Conservation (phyloP, 2,329 filamentous ascomycete species). For the Exophiala alcalophila region DNA sequence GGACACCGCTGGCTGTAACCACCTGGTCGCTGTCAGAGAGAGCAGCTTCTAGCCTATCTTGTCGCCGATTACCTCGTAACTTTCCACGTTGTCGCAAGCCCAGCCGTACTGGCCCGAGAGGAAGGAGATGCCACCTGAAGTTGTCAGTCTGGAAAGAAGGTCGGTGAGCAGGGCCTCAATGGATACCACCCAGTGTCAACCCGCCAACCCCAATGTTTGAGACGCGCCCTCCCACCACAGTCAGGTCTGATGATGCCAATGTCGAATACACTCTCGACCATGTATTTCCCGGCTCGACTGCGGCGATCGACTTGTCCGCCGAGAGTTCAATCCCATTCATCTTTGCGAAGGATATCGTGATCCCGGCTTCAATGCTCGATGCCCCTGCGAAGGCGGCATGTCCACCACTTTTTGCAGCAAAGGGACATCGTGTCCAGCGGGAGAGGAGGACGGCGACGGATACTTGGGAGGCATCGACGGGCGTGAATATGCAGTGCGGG, state of each 20-base stretch:
- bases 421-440: conserved; percentile 38
- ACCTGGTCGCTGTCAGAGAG: too few relatives aligned
- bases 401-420: conserved; percentile 57
- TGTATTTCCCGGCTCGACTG: conserved; percentile 36
- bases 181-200: conserved; percentile 31
- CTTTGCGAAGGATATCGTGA: conserved; percentile 36
- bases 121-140: conserved; percentile 24
- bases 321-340: conserved; percentile 34
- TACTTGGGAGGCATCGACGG: conserved; percentile 33
- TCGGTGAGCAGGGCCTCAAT: too few relatives aligned
- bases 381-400: conserved; percentile 56
- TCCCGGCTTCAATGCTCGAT: conserved; percentile 48
- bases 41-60: too few relatives aligned
- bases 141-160: too few relatives aligned
- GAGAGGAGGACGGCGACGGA: conserved; percentile 36
- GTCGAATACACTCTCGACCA: conserved; percentile 38
- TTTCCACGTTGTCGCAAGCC: conserved; percentile 29
- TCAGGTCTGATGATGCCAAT: conserved; percentile 35
- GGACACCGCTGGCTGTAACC: conserved; percentile 28
- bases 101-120: conserved; percentile 27
- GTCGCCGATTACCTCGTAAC: too few relatives aligned
- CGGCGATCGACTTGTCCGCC: conserved; percentile 32
- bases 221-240: conserved; percentile 37
- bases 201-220: conserved; percentile 33
- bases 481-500: conserved; percentile 38